Evolutionary conservation across 2,329 filamentous ascomycete genomes (phyloP), one percentile per base, ranked within the genome.

Genomic region (Sporothrix schenckii): DNA sequence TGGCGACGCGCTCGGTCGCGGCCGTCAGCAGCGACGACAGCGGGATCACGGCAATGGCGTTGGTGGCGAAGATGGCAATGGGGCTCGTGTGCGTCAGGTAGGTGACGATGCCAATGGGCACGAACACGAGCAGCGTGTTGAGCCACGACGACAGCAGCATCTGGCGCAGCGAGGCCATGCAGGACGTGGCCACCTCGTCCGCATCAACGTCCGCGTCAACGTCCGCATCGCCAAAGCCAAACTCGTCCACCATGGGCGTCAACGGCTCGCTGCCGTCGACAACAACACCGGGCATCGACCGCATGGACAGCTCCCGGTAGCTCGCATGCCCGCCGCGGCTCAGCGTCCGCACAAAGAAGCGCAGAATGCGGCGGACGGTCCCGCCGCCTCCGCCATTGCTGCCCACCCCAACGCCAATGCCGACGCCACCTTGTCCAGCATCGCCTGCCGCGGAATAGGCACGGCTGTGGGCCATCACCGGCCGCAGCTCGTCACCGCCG

Each of bases 101-200:
- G 69, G 89, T 83, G 70, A 85, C 84, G 75, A 94, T 93, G 75
- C 92, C 92, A 68, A 92, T 84, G n/a, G 92, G 92, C 49, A 94
- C 91, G 76, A 93, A 93, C 68, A 94, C 80, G 73, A 94, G 83
- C 75, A 94, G 83, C 67, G 92, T 75, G 78, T 94, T 94, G 81
- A 94, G 83, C 86, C 89, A 92, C 81, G 89, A 93, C 77, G 92
- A 88, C 60, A 88, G 85, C 72, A 94, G 75, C 76, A 88, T 88
- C 77, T 82, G 54, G 27, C 63, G 69, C 49, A 72, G 41, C n/a
- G 61, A 47, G 44, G 21, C 60, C 56, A 61, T 49, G 52, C 68
- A 69, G 16, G 65, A 34, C 21, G 49, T 54, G 24, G 61, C 61
- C 44, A 50, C 61, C 16, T 50, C 61, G 61, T 34, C 44, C 3